Percentiles rank a stretch among this genome's conserved stretches.
These are phyloP conservation scores for Candida broadrunensis DNA, from an alignment of 805 yeast species.

Conservation along the genomic window DNA sequence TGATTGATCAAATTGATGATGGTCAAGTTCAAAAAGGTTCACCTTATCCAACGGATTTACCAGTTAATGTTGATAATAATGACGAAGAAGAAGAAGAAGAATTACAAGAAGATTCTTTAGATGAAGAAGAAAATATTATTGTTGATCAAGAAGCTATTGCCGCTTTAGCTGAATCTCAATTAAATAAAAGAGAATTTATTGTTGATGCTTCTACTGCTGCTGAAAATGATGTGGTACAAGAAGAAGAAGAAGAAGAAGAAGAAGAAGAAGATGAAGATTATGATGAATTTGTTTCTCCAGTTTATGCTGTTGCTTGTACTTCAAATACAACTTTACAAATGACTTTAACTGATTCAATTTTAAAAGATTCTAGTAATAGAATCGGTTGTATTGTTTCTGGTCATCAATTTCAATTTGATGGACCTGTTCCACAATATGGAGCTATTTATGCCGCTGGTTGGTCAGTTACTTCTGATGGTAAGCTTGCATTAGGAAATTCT, in stretches of 20 bases:
- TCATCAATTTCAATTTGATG: conserved; percentile 41
- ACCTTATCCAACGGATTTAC: too few relatives aligned
- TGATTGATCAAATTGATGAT: conserved; percentile 22
- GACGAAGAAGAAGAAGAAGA: conserved; percentile 2
- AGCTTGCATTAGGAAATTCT: conserved; percentile 29
- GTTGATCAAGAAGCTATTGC: neutral
- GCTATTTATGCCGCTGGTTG: conserved; percentile 38
- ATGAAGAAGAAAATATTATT: conserved; percentile 1
- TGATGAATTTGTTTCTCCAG: conserved; percentile 15
- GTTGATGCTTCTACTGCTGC: neutral
- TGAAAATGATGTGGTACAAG: neutral
- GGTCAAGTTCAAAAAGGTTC: conserved; percentile 26
- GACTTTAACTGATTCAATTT: conserved; percentile 25
- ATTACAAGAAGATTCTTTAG: neutral
- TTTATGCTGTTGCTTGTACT: conserved; percentile 27
- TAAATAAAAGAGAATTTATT: too few relatives aligned
- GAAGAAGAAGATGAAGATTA: conserved; percentile 5
- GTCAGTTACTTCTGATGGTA: conserved; percentile 31
- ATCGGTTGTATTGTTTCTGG: conserved; percentile 37
- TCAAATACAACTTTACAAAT: conserved; percentile 23
- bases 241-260: conserved; percentile 1
- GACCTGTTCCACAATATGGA: conserved; percentile 39
- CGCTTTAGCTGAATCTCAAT: neutral
- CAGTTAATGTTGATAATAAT: conserved; percentile 1
- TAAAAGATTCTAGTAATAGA: conserved; percentile 28